phyloP scores from a whole-genome alignment of 1,284 basidiomycete genomes.

The Apiotrichum montevideense region DNA sequence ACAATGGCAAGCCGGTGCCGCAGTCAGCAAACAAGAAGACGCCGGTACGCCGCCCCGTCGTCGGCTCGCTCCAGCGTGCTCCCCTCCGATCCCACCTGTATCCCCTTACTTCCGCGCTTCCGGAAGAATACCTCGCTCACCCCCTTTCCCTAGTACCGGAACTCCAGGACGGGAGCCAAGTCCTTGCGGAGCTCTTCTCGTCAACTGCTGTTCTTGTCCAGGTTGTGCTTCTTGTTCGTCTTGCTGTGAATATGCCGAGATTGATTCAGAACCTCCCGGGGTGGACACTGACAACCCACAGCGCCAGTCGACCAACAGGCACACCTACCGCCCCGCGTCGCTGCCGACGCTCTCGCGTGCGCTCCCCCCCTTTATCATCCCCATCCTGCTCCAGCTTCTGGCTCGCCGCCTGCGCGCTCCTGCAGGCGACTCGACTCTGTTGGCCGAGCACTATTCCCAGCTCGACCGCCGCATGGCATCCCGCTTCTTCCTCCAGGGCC shows the following conservation, averaged over 20 bases:
- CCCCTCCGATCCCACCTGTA: slow-evolving; percentile 52
- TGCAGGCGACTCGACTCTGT: slow-evolving; percentile 20
- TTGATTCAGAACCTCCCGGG: neutral
- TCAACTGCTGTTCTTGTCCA: slow-evolving; percentile 51
- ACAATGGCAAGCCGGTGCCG: neutral
- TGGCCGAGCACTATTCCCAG: slow-evolving; percentile 62
- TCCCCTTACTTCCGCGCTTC: slow-evolving; percentile 31
- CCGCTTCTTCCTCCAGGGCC: slow-evolving; percentile 74
- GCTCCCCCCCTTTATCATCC: slow-evolving; percentile 33
- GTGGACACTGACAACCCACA: neutral
- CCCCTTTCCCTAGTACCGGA: slow-evolving; percentile 35
- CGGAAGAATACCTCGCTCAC: slow-evolving; percentile 31
- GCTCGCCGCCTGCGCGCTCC: slow-evolving; percentile 30
- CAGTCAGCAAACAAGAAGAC: slow-evolving; percentile 2
- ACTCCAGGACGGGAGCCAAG: slow-evolving; percentile 22
- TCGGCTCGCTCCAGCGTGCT: slow-evolving; percentile 50
- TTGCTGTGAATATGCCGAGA: slow-evolving; percentile 15
- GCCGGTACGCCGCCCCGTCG: slow-evolving; percentile 48
- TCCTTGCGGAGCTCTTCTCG: slow-evolving; percentile 33
- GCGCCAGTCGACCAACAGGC: slow-evolving; percentile 1
- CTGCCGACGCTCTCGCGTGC: slow-evolving; percentile 36
- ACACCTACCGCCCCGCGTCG: slow-evolving; percentile 21
- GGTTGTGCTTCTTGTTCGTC: slow-evolving; percentile 50
- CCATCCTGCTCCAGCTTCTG: slow-evolving; percentile 31
- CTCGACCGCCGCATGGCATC: slow-evolving; percentile 73